Evolutionary conservation across 805 yeast species (phyloP).

Genomic region (Pichia kluyveri): DNA sequence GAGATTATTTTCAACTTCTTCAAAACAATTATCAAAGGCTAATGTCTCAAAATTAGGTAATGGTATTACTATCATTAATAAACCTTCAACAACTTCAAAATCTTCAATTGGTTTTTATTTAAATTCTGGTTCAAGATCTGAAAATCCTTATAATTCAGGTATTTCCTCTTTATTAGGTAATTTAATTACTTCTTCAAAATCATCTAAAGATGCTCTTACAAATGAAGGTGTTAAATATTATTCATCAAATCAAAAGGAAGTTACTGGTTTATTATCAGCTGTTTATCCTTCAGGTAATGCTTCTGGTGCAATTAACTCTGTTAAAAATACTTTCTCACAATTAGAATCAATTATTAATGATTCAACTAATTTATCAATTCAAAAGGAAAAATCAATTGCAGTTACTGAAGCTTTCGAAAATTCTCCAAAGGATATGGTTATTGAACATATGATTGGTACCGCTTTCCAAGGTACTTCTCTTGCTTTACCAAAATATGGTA

Average conservation of each 20-base stretch:
- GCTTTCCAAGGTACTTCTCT: slow-evolving; percentile 84
- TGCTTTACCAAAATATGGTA: slow-evolving; percentile 71
- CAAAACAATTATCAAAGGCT: slow-evolving; percentile 39
- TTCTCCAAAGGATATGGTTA: slow-evolving; percentile 44
- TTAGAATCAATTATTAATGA: slow-evolving; percentile 31
- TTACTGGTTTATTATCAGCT: slow-evolving; percentile 50
- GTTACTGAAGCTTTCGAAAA: slow-evolving; percentile 51
- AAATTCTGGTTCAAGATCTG: slow-evolving; percentile 75
- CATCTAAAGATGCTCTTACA: slow-evolving; percentile 26
- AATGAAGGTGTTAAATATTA: slow-evolving; percentile 49
- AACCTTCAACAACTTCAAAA: slow-evolving; percentile 36
- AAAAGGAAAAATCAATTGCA: slow-evolving; percentile 34
- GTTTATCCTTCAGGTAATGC: slow-evolving; percentile 53
- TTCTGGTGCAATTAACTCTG: slow-evolving; percentile 41
- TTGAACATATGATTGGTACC: slow-evolving; percentile 71
- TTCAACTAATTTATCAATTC: slow-evolving; percentile 28
- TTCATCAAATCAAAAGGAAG: slow-evolving; percentile 51
- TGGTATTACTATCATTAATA: slow-evolving; percentile 69
- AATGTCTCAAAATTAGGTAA: slow-evolving; percentile 63
- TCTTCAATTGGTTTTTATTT: slow-evolving; percentile 62
- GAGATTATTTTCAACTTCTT: slow-evolving; percentile 51
- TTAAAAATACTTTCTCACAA: slow-evolving; percentile 35
- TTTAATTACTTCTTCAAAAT: slow-evolving; percentile 31
- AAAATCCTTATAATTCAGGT: slow-evolving; percentile 78
- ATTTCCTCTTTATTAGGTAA: slow-evolving; percentile 56